phyloP scores from a whole-genome alignment of 805 yeast genomes.

The Hanseniaspora meyeri region DNA sequence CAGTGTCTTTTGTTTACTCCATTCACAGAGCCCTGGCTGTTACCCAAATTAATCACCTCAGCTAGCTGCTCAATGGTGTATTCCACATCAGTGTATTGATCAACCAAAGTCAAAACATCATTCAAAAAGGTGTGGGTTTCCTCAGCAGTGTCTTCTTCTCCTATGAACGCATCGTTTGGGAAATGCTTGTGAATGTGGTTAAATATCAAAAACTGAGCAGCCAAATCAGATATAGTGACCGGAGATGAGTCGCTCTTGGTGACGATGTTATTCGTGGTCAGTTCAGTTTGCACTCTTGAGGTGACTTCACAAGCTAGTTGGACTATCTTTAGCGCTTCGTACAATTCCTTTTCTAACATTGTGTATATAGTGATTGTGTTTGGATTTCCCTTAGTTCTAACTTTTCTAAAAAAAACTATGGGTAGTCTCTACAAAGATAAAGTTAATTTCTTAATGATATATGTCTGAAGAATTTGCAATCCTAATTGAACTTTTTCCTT shows the following conservation, averaged over 20 bases:
- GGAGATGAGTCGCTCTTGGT: slow-evolving; percentile 86
- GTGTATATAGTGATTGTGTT: slow-evolving; percentile 17
- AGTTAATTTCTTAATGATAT: no score
- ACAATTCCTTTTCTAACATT: slow-evolving; percentile 43
- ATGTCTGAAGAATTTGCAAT: no score
- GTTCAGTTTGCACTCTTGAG: slow-evolving; percentile 45
- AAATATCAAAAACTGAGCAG: slow-evolving; percentile 87
- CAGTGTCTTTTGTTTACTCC: slow-evolving; percentile 57
- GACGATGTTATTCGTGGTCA: slow-evolving; percentile 38
- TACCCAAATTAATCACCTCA: slow-evolving; percentile 64
- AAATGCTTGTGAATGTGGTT: slow-evolving; percentile 67
- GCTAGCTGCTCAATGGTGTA: slow-evolving; percentile 36
- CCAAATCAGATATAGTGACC: slow-evolving; percentile 92
- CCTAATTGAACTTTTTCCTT: no score
- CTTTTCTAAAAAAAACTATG: no score
- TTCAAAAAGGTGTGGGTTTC: slow-evolving; percentile 39
- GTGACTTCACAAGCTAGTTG: slow-evolving; percentile 75
- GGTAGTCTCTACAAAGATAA: not conserved
- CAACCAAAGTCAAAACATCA: slow-evolving; percentile 38
- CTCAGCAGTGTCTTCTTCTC: slow-evolving; percentile 79
- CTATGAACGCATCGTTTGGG: slow-evolving; percentile 78
- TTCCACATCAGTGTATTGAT: slow-evolving; percentile 28
- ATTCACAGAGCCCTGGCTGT: slow-evolving; percentile 59
- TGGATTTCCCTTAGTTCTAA: not conserved
- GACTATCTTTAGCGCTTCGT: slow-evolving; percentile 80